Evolutionary conservation across 2,329 filamentous ascomycete genomes (phyloP), one percentile per base, ranked within the genome.

Genomic region (Claviceps spartinae): DNA sequence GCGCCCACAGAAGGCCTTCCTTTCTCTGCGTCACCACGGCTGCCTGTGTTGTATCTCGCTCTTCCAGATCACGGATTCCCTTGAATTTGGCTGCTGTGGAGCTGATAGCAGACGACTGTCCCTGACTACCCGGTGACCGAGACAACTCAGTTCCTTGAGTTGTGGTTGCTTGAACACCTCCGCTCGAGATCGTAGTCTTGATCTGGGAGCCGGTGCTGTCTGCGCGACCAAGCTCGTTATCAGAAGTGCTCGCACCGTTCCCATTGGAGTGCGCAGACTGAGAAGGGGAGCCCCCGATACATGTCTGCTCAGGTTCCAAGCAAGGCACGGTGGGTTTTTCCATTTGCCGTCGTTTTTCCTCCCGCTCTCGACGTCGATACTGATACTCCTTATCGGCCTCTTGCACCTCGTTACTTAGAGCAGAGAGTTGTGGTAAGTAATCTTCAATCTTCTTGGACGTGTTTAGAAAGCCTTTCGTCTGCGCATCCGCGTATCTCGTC

Each of bases 301-400:
- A 69, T 20, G 76, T 67, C 48, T 75, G 76, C 50, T 88, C 85
- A 9, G 84, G 81, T 59, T 90, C 86, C 46, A 80, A 74, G 63
- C 86, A 87, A 8, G 77, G 72, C 51, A 82, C 82, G 55, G 85
- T 90, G 65, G 83, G 91, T 71, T 93, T 96, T 67, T 98, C 93
- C 13, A 98, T 71, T 18, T 86, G 79, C 51, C 93, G 79, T 52
- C 94, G 79, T 71, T 97, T 96, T 68, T 97, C 93, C 65, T 98
- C 93, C 42, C 93, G 79, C 65, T 97, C 93, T n/a, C 88, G 88
- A 50, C 90, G 78, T 63, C 95, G 88, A 54, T 97, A 88, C 62
- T 96, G 89, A 63, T 93, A 98, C 63, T 97, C 91, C 67, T 97
- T 96, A 65, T 97, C 90, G 24, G 89, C 89, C 60, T 93, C 85